phyloP scores from a whole-genome alignment of 495 filamentous ascomycete genomes.

The Recurvomyces mirabilis region DNA sequence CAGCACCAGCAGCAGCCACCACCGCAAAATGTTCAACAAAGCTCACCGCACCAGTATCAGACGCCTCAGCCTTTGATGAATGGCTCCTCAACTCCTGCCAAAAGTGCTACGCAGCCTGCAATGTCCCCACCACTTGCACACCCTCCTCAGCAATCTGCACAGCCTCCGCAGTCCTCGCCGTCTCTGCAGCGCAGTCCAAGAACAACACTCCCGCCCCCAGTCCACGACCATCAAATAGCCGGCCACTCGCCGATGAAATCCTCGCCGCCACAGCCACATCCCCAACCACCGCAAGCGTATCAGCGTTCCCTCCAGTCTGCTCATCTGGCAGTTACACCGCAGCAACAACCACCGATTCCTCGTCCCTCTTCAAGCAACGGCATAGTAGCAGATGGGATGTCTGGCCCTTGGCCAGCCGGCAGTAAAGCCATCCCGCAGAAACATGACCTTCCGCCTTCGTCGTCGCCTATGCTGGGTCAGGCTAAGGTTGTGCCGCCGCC shows the following conservation, averaged over 20 bases:
- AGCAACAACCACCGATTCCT: background rate
- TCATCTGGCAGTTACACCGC: background rate
- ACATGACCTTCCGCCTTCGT: conserved; percentile 7
- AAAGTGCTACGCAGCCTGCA: background rate
- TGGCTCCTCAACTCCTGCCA: conserved; percentile 5
- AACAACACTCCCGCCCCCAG: background rate
- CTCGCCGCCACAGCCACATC: background rate
- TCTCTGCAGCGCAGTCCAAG: background rate
- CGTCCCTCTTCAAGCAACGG: conserved; percentile 2
- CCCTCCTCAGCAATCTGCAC: background rate
- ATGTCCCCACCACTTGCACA: background rate
- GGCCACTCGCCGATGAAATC: background rate
- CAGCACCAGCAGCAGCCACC: background rate
- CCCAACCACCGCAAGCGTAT: background rate
- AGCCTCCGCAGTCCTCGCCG: background rate
- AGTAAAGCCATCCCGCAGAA: conserved; percentile 18
- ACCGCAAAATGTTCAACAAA: conserved; percentile 2
- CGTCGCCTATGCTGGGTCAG: background rate
- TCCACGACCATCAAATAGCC: background rate
- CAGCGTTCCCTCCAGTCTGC: background rate
- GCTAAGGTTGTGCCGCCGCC: background rate
- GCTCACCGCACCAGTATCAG: background rate
- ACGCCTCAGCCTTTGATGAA: conserved; percentile 7
- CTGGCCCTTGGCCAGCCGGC: conserved; percentile 17
- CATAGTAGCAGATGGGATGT: conserved; percentile 18